These are phyloP conservation scores for Lunasporangiospora selenospora DNA, from an alignment of 192 early-diverging fungal genomes.

Conservation along the genomic window DNA sequence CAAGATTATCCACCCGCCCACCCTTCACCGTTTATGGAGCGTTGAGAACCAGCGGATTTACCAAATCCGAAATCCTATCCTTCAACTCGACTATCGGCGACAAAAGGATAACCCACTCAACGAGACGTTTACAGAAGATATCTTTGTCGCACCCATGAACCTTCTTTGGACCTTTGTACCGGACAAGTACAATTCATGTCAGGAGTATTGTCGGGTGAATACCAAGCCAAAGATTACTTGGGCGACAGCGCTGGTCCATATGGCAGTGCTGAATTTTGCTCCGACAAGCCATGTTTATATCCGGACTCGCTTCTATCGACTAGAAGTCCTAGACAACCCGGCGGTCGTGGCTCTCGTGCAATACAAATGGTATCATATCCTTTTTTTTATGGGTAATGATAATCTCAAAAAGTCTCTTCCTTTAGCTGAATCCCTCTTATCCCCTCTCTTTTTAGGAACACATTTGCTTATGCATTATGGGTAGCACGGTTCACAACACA, in stretches of 20 bases:
- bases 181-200: background rate
- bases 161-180: slow-evolving; percentile 3
- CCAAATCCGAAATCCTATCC: background rate
- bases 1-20: background rate
- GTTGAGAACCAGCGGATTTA: background rate
- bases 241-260: background rate
- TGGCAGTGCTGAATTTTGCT: background rate
- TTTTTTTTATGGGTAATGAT: background rate
- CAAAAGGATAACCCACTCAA: background rate
- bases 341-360: slow-evolving; percentile 19
- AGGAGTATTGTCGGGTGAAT: background rate
- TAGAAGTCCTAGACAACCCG: slow-evolving; percentile 17
- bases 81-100: background rate
- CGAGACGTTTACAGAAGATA: background rate
- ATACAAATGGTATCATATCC: slow-evolving; percentile 24
- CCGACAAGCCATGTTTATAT: background rate
- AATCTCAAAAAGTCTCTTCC: background rate
- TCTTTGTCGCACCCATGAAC: background rate
- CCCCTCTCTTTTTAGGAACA: background rate
- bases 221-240: background rate
- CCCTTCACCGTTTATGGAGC: background rate
- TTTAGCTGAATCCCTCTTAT: background rate
- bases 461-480: background rate
- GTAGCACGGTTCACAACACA: background rate
- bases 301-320: background rate